phyloP scores from a whole-genome alignment of 129 eudicot species.

The Flaveria robusta region DNA sequence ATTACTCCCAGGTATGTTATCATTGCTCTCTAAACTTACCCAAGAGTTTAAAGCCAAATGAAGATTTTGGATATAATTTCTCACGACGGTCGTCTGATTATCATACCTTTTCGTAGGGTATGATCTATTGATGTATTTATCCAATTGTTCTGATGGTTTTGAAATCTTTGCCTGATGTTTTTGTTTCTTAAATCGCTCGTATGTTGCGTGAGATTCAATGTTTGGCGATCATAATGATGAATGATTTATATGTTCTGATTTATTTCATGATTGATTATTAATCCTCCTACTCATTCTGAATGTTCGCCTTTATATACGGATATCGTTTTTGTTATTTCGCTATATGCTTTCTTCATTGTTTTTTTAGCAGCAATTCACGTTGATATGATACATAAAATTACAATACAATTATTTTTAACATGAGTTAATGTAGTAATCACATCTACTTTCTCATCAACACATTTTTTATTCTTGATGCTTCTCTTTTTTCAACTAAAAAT shows the following conservation, averaged over 20 bases:
- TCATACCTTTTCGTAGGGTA: slow-evolving; percentile 35
- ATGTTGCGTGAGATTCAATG: background rate
- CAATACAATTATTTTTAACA: too few relatives aligned
- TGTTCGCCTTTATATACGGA: too few relatives aligned
- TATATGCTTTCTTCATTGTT: too few relatives aligned
- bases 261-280: slow-evolving; percentile 44
- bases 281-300: slow-evolving; percentile 77
- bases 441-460: too few relatives aligned
- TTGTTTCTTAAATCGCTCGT: background rate
- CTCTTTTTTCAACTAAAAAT: too few relatives aligned
- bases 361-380: too few relatives aligned
- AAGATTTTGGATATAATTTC: slow-evolving; percentile 42
- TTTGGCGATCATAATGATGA: slow-evolving; percentile 45
- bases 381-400: too few relatives aligned
- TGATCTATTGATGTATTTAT: slow-evolving; percentile 46
- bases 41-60: slow-evolving; percentile 31
- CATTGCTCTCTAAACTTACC: background rate
- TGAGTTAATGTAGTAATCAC: too few relatives aligned
- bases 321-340: too few relatives aligned
- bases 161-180: too few relatives aligned
- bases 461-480: too few relatives aligned
- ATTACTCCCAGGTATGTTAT: background rate
- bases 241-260: slow-evolving; percentile 38
- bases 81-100: slow-evolving; percentile 84
- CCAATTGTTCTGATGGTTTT: slow-evolving; percentile 52